Base-by-base conservation (phyloP, 768 basidiomycete genomes). In the Russula emetica region DNA sequence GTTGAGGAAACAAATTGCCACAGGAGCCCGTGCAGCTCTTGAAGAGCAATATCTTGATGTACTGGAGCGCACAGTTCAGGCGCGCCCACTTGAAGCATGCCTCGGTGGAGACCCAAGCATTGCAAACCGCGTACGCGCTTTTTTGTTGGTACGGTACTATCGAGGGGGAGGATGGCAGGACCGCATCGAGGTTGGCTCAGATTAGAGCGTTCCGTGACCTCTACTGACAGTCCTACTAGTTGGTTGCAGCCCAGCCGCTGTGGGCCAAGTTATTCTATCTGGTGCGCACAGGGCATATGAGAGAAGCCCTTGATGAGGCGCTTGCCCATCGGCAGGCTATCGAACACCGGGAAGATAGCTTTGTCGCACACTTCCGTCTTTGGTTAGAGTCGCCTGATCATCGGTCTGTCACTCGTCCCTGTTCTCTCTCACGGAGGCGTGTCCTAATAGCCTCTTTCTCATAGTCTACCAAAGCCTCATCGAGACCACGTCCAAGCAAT, bases 211-310 rank as follows among this genome's bases (percentile, higher is more conserved):
- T 24, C 28, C 5, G 5, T 44, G 13, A 20, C 2, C 18, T 16
- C 3, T 36, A n/a, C 38, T 59, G 40, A 64, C 6, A n/a, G 16
- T 40, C 36, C n/a, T 16, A 9, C 20, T 59, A 95, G 90, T 77
- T 94, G 63, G 85, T 96, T 26, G 86, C 89, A 61, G 90, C 90
- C 11, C 88, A 90, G 70, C 92, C 94, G 1, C 69, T 98, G 14
- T 99, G 94, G 94, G 96, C 95, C 11, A 87, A 92, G 62, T 72
- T 95, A n/a, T 98, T 92, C 76, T 95, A 89, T 76, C 83, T 99
- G 18, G 80, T 99, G 11, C 85, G 96, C 28, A 88, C 88, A 1
- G 96, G 96, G 0, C 87, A 94, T 72, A 72, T 79, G 7, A 78
- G 83, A 44, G 95, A 98, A 64, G 94, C 95, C 0, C 77, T 96